These are phyloP conservation scores for Alnus glutinosa DNA, from an alignment of 306 rosid genomes.

Conservation along the genomic window DNA sequence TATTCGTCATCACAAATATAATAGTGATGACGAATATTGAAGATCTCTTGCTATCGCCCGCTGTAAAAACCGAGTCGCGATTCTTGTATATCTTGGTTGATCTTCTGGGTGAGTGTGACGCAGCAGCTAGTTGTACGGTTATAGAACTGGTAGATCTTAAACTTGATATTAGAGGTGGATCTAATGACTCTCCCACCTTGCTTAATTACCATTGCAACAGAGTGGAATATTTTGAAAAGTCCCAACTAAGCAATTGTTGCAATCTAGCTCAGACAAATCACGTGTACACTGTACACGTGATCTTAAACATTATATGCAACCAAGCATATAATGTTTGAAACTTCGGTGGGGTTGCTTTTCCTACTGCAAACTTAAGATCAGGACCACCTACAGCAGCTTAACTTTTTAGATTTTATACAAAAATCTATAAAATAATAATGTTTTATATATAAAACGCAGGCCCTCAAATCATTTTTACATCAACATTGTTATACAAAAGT, in stretches of 20 bases:
- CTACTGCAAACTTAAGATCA: constrained; percentile 21
- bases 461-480: too few species aligned
- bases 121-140: not conserved
- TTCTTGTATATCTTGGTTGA: too few species aligned
- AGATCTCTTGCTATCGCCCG: constrained; percentile 10
- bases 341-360: not conserved
- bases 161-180: constrained; percentile 47
- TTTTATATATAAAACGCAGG: too few species aligned
- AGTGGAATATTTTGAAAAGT: too few species aligned
- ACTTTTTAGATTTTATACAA: not conserved
- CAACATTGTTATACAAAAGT: too few species aligned
- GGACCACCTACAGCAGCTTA: constrained; percentile 20
- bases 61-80: constrained; percentile 20
- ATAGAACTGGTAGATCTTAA: constrained; percentile 22
- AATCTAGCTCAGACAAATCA: constrained; percentile 13
- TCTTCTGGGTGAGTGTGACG: constrained; percentile 8
- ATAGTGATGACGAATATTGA: not conserved
- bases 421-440: too few species aligned
- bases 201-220: constrained; percentile 7
- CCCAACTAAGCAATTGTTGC: constrained; percentile 7
- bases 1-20: constrained; percentile 1
- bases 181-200: constrained; percentile 15
- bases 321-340: constrained; percentile 18
- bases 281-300: constrained; percentile 36
- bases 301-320: too few species aligned